Percentiles rank a stretch among this genome's conserved stretches.
Conservation (phyloP, 1,284 basidiomycete species). For the Irpex sp. region DNA sequence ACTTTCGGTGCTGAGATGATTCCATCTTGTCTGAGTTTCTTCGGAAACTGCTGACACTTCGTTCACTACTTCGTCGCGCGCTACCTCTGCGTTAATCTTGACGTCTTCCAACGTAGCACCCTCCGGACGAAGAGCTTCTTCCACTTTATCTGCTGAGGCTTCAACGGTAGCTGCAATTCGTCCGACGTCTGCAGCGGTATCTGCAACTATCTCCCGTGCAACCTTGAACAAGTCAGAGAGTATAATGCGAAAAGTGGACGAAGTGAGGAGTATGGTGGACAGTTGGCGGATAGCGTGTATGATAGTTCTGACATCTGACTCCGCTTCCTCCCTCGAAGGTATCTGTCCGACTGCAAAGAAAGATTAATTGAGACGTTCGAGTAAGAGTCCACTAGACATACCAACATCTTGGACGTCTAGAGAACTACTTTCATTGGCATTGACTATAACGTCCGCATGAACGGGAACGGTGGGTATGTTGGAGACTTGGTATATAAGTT, state of each 20-base stretch:
- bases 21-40: conserved; percentile 15
- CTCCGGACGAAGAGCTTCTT: not conserved
- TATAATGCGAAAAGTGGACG: not conserved
- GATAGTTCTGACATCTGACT: not conserved
- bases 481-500: conserved; percentile 30
- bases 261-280: not conserved
- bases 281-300: not conserved
- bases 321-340: not conserved
- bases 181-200: not conserved
- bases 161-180: not conserved
- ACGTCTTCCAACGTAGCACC: not conserved
- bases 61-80: conserved; percentile 7
- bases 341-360: not conserved
- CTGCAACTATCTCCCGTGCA: not conserved
- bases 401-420: conserved; percentile 8
- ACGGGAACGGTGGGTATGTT: conserved; percentile 14
- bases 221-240: conserved; percentile 1
- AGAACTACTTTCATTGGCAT: not conserved
- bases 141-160: not conserved
- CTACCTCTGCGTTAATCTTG: not conserved
- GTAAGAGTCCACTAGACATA: not conserved
- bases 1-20: conserved; percentile 15
- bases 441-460: conserved; percentile 26
- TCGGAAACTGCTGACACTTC: conserved; percentile 12
- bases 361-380: not conserved